These are phyloP conservation scores for Podila horticola DNA, from an alignment of 192 early-diverging fungal species.

Conservation along the genomic window DNA sequence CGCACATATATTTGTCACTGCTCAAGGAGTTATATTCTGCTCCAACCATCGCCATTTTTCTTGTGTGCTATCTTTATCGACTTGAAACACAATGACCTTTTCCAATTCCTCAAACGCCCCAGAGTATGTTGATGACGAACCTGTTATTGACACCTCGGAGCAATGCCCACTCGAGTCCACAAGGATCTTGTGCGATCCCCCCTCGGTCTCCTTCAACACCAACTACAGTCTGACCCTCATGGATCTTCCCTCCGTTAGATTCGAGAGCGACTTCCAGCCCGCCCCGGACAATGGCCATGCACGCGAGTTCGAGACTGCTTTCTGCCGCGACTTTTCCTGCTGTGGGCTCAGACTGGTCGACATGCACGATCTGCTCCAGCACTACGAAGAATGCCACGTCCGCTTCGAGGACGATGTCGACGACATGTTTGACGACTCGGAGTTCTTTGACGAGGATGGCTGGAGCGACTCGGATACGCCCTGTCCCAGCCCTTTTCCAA, in stretches of 20 bases:
- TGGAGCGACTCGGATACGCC: constrained; percentile 41
- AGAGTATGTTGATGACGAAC: too few relatives aligned
- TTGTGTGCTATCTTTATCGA: too few relatives aligned
- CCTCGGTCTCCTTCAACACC: background rate
- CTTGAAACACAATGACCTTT: too few relatives aligned
- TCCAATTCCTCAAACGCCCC: too few relatives aligned
- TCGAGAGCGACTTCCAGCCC: constrained; percentile 12
- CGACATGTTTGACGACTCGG: constrained; percentile 4
- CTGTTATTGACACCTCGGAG: background rate
- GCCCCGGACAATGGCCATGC: constrained; percentile 21
- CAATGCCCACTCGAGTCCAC: background rate
- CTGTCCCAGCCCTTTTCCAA: constrained; percentile 16
- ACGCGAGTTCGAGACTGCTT: constrained; percentile 86
- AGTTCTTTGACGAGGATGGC: constrained; percentile 16
- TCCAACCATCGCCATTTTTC: too few relatives aligned
- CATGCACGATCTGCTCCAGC: constrained; percentile 93
- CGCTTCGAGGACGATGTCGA: constrained; percentile 86
- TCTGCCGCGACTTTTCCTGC: constrained; percentile 95
- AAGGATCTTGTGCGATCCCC: background rate
- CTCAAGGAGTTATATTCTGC: background rate
- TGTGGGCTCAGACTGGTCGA: constrained; percentile 88
- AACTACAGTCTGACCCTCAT: constrained; percentile 1
- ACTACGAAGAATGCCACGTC: constrained; percentile 96
- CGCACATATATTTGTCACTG: background rate
- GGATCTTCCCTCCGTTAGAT: constrained; percentile 8